Percentiles rank a stretch among this genome's conserved stretches.
Conservation (phyloP, 2,329 filamentous ascomycete genomes). For the Hypoxylon sp. region DNA sequence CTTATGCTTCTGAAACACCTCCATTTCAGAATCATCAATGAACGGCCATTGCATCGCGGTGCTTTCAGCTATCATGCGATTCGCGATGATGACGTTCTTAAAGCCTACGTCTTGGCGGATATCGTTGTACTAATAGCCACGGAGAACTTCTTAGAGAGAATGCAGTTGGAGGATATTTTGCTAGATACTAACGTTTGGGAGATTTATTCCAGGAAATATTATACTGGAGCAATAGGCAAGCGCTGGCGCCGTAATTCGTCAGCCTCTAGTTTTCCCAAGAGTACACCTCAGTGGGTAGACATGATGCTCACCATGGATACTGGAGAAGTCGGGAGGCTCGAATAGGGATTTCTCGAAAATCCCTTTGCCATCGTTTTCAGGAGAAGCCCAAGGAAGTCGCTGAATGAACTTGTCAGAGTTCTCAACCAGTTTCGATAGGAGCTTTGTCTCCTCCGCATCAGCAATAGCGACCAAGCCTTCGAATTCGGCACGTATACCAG, state of each 20-base stretch:
- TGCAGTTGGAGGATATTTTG: slow-evolving; percentile 14
- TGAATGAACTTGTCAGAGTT: slow-evolving; percentile 76
- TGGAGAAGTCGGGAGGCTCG: slow-evolving; percentile 80
- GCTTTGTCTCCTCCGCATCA: slow-evolving; percentile 74
- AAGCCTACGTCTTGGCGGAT: slow-evolving; percentile 73
- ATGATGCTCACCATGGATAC: slow-evolving; percentile 72
- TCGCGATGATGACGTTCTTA: slow-evolving; percentile 75
- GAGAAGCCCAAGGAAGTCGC: slow-evolving; percentile 74
- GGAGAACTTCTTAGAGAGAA: neutral
- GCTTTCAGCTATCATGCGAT: slow-evolving; percentile 69
- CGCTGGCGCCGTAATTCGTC: slow-evolving; percentile 48
- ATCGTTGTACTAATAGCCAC: slow-evolving; percentile 62
- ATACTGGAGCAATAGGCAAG: slow-evolving; percentile 62
- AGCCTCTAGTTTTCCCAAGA: neutral
- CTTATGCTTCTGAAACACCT: slow-evolving; percentile 73
- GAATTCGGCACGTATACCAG: slow-evolving; percentile 71
- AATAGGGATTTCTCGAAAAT: slow-evolving; percentile 82
- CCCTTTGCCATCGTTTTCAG: slow-evolving; percentile 58
- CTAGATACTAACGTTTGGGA: slow-evolving; percentile 58
- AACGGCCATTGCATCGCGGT: slow-evolving; percentile 65
- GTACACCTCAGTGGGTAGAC: neutral
- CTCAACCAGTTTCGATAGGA: slow-evolving; percentile 74
- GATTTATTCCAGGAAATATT: slow-evolving; percentile 61
- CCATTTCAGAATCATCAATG: slow-evolving; percentile 72
- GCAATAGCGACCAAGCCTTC: slow-evolving; percentile 73